phyloP scores from a whole-genome alignment of 164 flowering plant genomes.

The Paratinospora sagittata region DNA sequence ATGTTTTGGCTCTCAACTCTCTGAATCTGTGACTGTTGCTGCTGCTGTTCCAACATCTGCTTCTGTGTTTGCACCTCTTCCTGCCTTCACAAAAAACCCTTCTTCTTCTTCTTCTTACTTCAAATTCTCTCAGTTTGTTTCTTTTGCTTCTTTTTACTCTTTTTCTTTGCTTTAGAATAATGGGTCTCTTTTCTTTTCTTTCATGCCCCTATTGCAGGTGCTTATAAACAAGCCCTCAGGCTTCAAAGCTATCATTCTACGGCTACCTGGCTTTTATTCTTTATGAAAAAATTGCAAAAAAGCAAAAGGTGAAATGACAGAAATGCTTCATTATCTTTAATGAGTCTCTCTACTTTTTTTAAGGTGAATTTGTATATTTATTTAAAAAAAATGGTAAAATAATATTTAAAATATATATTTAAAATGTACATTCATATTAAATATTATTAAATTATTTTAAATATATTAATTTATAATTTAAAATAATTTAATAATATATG shows the following conservation, averaged over 20 bases:
- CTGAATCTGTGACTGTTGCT: constrained; percentile 39
- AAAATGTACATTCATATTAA: too few relatives aligned
- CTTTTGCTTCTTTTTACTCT: constrained; percentile 10
- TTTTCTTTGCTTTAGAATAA: constrained; percentile 21
- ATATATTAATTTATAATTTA: too few relatives aligned
- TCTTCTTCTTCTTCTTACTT: constrained; percentile 17
- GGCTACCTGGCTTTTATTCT: constrained; percentile 19
- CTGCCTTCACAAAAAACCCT: not conserved
- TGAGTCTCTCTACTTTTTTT: constrained; percentile 8
- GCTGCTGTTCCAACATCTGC: constrained; percentile 30
- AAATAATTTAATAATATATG: too few relatives aligned
- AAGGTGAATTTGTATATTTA: too few relatives aligned
- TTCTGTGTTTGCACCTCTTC: constrained; percentile 32
- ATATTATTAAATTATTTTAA: too few relatives aligned
- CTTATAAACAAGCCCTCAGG: constrained; percentile 23
- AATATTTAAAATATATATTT: too few relatives aligned
- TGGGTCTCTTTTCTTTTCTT: constrained; percentile 16
- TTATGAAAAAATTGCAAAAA: constrained; percentile 16
- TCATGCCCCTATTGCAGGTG: constrained; percentile 23
- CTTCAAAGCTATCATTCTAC: constrained; percentile 22
- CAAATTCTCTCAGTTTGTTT: constrained; percentile 1
- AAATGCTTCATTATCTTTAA: constrained; percentile 18
- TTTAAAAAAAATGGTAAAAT: too few relatives aligned
- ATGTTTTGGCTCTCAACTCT: constrained; percentile 31
- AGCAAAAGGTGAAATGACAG: constrained; percentile 25